Percentiles rank a stretch among this genome's conserved stretches.
Evolutionary conservation across 2,329 filamentous ascomycete genomes (phyloP).

Genomic region (Epichloe uncinata): DNA sequence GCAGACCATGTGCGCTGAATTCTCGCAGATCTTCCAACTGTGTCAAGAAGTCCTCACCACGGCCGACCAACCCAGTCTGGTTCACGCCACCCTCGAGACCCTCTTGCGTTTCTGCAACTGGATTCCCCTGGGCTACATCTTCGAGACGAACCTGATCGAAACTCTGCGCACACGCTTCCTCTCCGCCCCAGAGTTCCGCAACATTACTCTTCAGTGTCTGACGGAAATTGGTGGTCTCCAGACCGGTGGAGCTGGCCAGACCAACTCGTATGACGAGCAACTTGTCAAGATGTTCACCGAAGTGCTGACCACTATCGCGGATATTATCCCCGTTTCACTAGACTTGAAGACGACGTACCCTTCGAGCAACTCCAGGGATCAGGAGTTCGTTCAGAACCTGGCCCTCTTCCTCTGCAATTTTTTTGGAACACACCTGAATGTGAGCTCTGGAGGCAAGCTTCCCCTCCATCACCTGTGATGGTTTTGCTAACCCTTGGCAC

Average conservation of each 20-base stretch:
- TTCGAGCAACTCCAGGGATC: conserved; percentile 80
- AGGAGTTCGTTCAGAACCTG: conserved; percentile 95
- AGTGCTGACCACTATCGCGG: conserved; percentile 80
- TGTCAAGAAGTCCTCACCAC: conserved; percentile 91
- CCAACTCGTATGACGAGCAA: conserved; percentile 80
- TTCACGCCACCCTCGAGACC: conserved; percentile 95
- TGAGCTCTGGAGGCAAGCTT: conserved; percentile 23
- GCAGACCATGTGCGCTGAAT: conserved; percentile 97
- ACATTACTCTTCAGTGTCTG: conserved; percentile 89
- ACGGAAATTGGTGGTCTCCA: conserved; percentile 94
- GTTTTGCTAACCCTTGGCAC: neutral
- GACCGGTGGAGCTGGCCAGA: conserved; percentile 55
- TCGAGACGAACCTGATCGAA: conserved; percentile 93
- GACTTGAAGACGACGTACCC: conserved; percentile 88
- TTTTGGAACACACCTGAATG: conserved; percentile 88
- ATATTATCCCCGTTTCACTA: conserved; percentile 80
- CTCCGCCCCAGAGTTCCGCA: conserved; percentile 87
- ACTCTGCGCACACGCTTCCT: conserved; percentile 87
- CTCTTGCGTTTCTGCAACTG: conserved; percentile 95
- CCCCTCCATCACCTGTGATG: neutral
- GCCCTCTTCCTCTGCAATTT: conserved; percentile 95
- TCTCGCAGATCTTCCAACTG: conserved; percentile 94
- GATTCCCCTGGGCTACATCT: conserved; percentile 97
- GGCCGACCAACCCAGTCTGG: conserved; percentile 73
- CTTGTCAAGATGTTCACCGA: conserved; percentile 98